Evolutionary conservation across 805 yeast species (phyloP).

Genomic region (Geotrichum ghanense): DNA sequence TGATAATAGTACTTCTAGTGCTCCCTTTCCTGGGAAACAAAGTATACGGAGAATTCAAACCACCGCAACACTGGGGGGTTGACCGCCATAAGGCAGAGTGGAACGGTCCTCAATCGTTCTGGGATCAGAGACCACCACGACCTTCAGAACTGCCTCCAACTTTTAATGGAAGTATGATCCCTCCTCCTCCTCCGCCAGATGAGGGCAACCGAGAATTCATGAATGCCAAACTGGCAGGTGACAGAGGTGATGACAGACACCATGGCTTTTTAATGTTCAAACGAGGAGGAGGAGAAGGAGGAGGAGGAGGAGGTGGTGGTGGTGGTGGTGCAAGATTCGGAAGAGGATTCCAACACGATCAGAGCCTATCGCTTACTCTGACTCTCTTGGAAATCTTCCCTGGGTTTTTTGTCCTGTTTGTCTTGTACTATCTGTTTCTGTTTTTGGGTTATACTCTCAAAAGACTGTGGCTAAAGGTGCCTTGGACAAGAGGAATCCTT

Average conservation of each 20-base stretch:
- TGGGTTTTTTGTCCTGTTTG: conserved; percentile 4
- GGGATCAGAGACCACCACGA: too few relatives aligned
- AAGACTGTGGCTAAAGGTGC: background rate
- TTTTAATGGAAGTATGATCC: too few relatives aligned
- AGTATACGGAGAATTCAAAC: background rate
- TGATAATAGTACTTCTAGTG: background rate
- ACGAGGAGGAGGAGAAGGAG: too few relatives aligned
- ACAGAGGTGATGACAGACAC: background rate
- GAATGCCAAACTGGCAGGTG: background rate
- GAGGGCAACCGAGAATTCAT: too few relatives aligned
- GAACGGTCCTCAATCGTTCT: too few relatives aligned
- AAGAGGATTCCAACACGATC: background rate
- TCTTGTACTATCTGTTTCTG: conserved; percentile 3
- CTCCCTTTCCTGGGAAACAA: background rate
- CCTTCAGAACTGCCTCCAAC: too few relatives aligned
- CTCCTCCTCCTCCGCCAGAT: too few relatives aligned
- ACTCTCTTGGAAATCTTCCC: conserved; percentile 8
- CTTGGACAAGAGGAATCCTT: background rate
- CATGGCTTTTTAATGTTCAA: background rate
- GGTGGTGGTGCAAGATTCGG: too few relatives aligned
- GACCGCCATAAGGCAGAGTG: background rate
- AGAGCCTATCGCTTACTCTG: background rate
- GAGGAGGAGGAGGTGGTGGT: too few relatives aligned
- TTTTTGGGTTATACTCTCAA: conserved; percentile 2
- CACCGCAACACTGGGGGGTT: background rate